Evolutionary conservation across 108 stramenopile species (phyloP), one percentile per base, ranked within the genome.

Genomic region (Skeletonema tropicum): DNA sequence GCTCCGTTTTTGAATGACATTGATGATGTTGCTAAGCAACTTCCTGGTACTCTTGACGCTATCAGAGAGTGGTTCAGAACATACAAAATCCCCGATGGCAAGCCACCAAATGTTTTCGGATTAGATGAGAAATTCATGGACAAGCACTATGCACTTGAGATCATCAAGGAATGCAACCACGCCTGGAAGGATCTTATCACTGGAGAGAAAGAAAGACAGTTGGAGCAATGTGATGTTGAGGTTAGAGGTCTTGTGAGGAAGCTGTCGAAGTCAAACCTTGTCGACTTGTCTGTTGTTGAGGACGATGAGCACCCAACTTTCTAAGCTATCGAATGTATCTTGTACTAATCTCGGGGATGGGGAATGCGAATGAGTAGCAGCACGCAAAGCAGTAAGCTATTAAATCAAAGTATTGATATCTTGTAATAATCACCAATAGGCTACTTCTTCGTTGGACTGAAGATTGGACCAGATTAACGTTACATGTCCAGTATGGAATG

Each of bases 31-130:
- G 95, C 98, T 81, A 76, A 84, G 64, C 84, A 96, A 63, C 80
- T 97, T 59, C 98, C 98, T 45, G 97, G 97, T 31, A 88, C 89
- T 74, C 73, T 99, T 19, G 80, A 84, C 57, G 87, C 91, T 70
- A 91, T 99, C 55, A 89, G 97, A 45, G 98, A 98, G 84, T 99
- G 98, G 98, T 97, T 97, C 87, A 86, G 98, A 42, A 98, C 97
- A 46, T 99, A 99, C 92, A 99, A 99, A 83, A 96, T 98, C 55
- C 96, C 98, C 17, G 98, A 99, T 76, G 98, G 98, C 57, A 99
- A 99, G 84, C 97, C 98, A 46, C 92, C 91, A 13, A 99, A 99
- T 82, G 84, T 86, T 10, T 98, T 99, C 66, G 97, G 92, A 9
- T 77, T 97, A 58, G 96, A 89, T 73, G 99, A 97, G 82, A 66